Base-by-base conservation (phyloP, 768 basidiomycete species). In the Phaeotremella skinneri region DNA sequence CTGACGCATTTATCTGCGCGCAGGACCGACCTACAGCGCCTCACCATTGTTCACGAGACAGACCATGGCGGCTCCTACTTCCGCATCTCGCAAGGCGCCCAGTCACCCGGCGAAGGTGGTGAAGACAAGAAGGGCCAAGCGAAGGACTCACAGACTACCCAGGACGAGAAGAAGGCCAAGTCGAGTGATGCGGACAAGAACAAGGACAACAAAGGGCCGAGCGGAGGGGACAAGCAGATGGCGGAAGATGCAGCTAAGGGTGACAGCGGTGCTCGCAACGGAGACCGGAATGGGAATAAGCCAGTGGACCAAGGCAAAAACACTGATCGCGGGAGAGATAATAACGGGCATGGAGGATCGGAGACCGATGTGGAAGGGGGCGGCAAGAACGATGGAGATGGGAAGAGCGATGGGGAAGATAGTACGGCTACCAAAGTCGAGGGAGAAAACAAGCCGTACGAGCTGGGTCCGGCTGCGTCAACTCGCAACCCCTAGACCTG, bases 41-140 rank as follows among this genome's bases (percentile, higher is more conserved):
- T 81, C 41, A 80, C 80, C 16, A 71, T 81, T 34, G 78, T 81
- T 2, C 80, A 81, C 58, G 79, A 80, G 56, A 55, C 58, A 7
- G 67, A 64, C 56, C 52, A 56, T 26, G 62, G 53, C n/a, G 68
- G 68, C 2, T 61, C 60, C 0, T 63, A 68, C 56, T 70, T 62
- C 49, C 57, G 66, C 34, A 66, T 73, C 56, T 56, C 26, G 32
- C 43, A 42, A 26, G 64, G 62, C 49, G 25, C 49, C 23, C 55
- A 42, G 30, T 50, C 63, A 4, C 63, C 65, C 4, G 41, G 21
- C 30, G 37, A 58, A 7, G 64, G 52, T 7, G 54, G 58, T 5
- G 52, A 64, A 25, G 41, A 49, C 26, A 67, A 64, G 42, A 56
- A 62, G 30, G 61, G 52, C 14, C 21, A 27, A 5, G 27, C 34